Evolutionary conservation across 2,329 filamentous ascomycete genomes (phyloP).

Genomic region (Alternaria metachromatica): DNA sequence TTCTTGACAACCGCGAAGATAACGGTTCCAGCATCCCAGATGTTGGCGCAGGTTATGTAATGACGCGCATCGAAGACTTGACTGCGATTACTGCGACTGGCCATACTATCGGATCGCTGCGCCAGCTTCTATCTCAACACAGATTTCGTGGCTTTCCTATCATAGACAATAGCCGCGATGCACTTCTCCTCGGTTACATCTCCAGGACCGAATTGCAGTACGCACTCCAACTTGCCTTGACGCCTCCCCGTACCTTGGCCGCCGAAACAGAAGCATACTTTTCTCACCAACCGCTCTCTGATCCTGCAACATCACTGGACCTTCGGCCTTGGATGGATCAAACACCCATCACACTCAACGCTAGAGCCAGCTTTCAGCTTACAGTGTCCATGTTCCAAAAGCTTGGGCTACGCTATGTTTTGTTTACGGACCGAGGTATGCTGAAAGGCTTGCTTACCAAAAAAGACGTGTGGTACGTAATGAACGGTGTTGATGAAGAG

Average conservation of each 20-base stretch:
- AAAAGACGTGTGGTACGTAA: constrained; percentile 94
- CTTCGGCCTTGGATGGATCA: constrained; percentile 98
- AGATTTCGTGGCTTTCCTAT: constrained; percentile 92
- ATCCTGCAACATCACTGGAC: constrained; percentile 80
- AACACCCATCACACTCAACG: constrained; percentile 89
- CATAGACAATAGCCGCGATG: constrained; percentile 76
- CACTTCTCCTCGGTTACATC: constrained; percentile 89
- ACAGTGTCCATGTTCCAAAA: constrained; percentile 94
- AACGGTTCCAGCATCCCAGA: constrained; percentile 71
- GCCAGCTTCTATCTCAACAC: constrained; percentile 72
- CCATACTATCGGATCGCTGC: constrained; percentile 81
- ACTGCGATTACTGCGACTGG: constrained; percentile 85
- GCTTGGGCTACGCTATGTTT: constrained; percentile 85
- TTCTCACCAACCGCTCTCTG: constrained; percentile 75
- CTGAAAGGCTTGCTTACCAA: constrained; percentile 90
- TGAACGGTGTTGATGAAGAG: constrained; percentile 65
- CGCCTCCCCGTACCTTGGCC: constrained; percentile 65
- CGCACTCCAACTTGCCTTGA: constrained; percentile 71
- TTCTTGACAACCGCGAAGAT: constrained; percentile 87
- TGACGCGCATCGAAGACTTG: constrained; percentile 91
- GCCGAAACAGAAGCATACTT: constrained; percentile 83
- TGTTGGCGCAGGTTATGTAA: constrained; percentile 83
- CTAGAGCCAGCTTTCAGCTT: constrained; percentile 78
- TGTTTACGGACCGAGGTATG: constrained; percentile 82
- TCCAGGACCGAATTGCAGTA: constrained; percentile 87